Percentiles rank a stretch among this genome's conserved stretches.
These are phyloP conservation scores for Pinus taeda DNA, from an alignment of 75 land plant genomes.

Conservation along the genomic window DNA sequence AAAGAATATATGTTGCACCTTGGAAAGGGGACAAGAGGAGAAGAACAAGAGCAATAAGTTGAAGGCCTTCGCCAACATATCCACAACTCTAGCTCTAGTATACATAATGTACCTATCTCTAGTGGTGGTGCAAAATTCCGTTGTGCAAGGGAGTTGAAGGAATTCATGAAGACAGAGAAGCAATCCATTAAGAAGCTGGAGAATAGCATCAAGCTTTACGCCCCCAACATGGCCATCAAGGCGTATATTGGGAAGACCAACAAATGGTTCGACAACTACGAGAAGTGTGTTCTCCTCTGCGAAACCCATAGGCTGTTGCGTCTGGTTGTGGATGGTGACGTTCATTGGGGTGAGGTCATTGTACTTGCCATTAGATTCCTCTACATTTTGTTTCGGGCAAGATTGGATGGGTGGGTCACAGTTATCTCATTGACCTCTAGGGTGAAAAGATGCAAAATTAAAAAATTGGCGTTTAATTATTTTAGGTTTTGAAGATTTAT, in stretches of 20 bases:
- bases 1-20: background rate
- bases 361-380: constrained; percentile 78
- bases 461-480: too few relatives aligned
- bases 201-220: constrained; percentile 62
- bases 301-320: constrained; percentile 90
- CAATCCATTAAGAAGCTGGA: constrained; percentile 80
- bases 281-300: constrained; percentile 72
- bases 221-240: constrained; percentile 77
- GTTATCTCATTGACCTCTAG: constrained; percentile 51
- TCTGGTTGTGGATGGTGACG: constrained; percentile 86
- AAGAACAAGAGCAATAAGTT: background rate
- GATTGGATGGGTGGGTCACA: constrained; percentile 90
- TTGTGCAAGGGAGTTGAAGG: constrained; percentile 89
- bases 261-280: constrained; percentile 80
- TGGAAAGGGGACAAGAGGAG: background rate
- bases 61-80: constrained; percentile 37
- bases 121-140: constrained; percentile 35
- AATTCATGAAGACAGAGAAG: constrained; percentile 90
- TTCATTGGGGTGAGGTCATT: constrained; percentile 92
- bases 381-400: constrained; percentile 74
- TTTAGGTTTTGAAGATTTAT: too few relatives aligned
- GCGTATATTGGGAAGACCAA: constrained; percentile 93
- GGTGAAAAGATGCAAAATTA: constrained; percentile 62
- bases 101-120: constrained; percentile 49
- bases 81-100: constrained; percentile 82